Evolutionary conservation across 768 basidiomycete species (phyloP).

Genomic region (Kwoniella shandongensis): DNA sequence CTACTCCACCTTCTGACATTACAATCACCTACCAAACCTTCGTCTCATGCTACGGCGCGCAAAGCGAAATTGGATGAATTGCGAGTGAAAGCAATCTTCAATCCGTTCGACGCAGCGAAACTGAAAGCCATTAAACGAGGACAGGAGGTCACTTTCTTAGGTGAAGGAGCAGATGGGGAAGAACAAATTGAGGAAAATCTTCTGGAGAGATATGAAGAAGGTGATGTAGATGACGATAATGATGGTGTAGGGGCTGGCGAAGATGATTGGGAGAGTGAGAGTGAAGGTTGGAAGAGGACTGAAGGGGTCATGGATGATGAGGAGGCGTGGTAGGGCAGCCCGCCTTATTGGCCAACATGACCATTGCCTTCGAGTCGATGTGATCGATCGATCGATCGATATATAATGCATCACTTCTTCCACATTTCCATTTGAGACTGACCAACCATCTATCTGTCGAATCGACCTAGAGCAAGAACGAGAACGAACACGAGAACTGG

Average conservation of each 20-base stretch:
- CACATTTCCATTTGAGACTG: no score
- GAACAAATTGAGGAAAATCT: slow-evolving; percentile 21
- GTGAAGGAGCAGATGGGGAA: slow-evolving; percentile 19
- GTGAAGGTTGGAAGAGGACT: slow-evolving; percentile 43
- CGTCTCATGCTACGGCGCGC: neutral
- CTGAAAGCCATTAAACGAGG: slow-evolving; percentile 32
- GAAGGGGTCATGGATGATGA: slow-evolving; percentile 27
- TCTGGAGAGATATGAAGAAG: slow-evolving; percentile 4
- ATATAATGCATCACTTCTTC: slow-evolving; percentile 1
- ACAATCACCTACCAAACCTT: slow-evolving; percentile 17
- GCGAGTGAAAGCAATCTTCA: slow-evolving; percentile 36
- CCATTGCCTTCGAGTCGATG: no score
- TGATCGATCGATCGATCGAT: no score
- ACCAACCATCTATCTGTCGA: no score
- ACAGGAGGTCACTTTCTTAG: slow-evolving; percentile 33
- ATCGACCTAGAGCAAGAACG: no score
- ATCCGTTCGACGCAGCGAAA: slow-evolving; percentile 18
- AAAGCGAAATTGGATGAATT: slow-evolving; percentile 23
- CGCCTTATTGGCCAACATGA: neutral
- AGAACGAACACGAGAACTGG: no score
- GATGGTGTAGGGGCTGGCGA: slow-evolving; percentile 26
- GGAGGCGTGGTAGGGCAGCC: slow-evolving; percentile 2
- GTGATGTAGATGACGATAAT: neutral
- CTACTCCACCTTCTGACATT: slow-evolving; percentile 24
- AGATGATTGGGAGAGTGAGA: slow-evolving; percentile 47